Evolutionary conservation across 2,329 filamentous ascomycete species (phyloP), one percentile per base, ranked within the genome.

Genomic region (Canariomyces notabilis): DNA sequence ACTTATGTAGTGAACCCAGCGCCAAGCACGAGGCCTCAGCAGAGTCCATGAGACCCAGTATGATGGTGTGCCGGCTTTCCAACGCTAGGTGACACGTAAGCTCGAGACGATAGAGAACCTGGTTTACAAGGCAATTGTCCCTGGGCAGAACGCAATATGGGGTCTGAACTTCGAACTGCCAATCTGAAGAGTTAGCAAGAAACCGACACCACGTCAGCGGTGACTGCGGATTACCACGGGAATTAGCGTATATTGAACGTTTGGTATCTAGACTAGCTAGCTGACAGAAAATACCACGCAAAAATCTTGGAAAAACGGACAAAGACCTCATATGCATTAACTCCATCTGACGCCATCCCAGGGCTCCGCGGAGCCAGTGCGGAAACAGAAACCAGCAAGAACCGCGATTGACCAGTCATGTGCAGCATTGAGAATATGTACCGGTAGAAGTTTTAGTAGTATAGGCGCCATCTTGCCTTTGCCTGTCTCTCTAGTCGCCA

Each of bases 201-300:
- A 3, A 29, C 9, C 26, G 7, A 29, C 26, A 9, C 9, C 4
- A 29, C 9, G 7, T 12, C 9, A 4, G 4, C 26, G 8, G 9
- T 29, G 9, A 4, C 9, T 11, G 14, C 3, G 8, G 4, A 29
- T 4, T 9, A 12, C 8, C 26, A 29, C 4, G 9, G 26, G 26
- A 29, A 12, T 9, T 29, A 29, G 4, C 4, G 26, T 29, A 3
- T 71, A 74, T 18, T 33, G 1, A 69, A 73, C 1, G 76, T 72
- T 2, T 74, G 64, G 66, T 69, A 34, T 33, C 32, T 35, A 32
- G 16, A 16, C 33, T 37, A 15, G 45, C 40, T 35, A 31, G 26
- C 23, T 20, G 9, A 20, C 21, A 26, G 5, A 20, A 26, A 31
- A 34, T 15, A 9, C 15, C 5, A 15, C 23, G 23, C 11, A 23